These are phyloP conservation scores for Cavenderia fasciculata DNA, from an alignment of 78 protist species.

Conservation along the genomic window DNA sequence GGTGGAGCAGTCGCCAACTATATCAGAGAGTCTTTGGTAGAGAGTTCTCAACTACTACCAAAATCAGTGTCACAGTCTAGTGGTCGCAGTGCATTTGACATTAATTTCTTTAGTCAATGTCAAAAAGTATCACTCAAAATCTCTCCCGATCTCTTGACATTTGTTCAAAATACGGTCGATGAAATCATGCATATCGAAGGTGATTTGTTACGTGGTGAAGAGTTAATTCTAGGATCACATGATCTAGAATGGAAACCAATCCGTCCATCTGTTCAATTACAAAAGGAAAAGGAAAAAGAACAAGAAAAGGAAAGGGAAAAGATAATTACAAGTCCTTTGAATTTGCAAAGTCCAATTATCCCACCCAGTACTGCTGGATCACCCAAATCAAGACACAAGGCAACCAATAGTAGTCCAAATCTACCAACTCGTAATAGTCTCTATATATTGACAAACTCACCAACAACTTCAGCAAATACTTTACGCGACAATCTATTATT, in stretches of 20 bases:
- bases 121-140: constrained; percentile 56
- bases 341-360: background rate
- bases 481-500: background rate
- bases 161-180: constrained; percentile 15
- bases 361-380: background rate
- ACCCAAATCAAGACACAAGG: background rate
- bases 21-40: constrained; percentile 13
- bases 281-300: too few relatives aligned
- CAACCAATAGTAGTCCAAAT: background rate
- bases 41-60: background rate
- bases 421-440: background rate
- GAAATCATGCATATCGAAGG: constrained; percentile 13
- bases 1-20: constrained; percentile 70
- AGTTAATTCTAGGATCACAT: constrained; percentile 49
- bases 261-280: too few relatives aligned
- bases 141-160: constrained; percentile 38
- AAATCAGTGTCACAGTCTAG: background rate
- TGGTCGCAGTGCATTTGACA: constrained; percentile 19
- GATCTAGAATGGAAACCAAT: constrained; percentile 48
- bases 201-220: constrained; percentile 52
- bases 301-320: too few relatives aligned
- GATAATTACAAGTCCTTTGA: background rate
- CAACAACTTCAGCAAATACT: background rate
- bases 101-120: constrained; percentile 37
- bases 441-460: background rate